Evolutionary conservation across 2,329 filamentous ascomycete species (phyloP).

Genomic region (Trichoderma guizhouense): DNA sequence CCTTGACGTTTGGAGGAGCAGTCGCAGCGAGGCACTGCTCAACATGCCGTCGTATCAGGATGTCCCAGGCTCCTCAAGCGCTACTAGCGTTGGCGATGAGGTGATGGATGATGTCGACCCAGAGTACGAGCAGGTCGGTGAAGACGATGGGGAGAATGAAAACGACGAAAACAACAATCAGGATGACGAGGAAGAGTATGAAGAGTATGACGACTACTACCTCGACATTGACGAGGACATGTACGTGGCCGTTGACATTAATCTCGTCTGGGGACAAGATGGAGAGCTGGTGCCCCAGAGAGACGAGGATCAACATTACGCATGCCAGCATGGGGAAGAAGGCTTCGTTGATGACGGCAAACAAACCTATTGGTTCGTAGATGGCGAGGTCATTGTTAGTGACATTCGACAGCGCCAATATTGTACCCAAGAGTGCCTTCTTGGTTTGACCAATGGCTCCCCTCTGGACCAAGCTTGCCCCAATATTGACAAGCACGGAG

Average conservation of each 20-base stretch:
- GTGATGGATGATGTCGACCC: background rate
- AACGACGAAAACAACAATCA: background rate
- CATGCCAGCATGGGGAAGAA: background rate
- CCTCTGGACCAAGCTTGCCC: constrained; percentile 24
- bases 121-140: background rate
- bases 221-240: background rate
- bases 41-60: background rate
- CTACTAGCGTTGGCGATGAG: background rate
- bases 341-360: background rate
- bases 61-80: background rate
- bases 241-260: background rate
- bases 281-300: background rate
- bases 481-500: background rate
- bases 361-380: background rate
- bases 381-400: background rate
- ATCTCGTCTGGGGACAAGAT: background rate
- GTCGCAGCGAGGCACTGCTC: constrained; percentile 23
- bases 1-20: constrained; percentile 34
- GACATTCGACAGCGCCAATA: constrained; percentile 25
- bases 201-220: background rate
- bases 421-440: constrained; percentile 30
- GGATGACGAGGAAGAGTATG: background rate
- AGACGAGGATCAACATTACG: background rate
- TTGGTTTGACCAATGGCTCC: constrained; percentile 24
- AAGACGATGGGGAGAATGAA: background rate